Conservation (phyloP, 1,139 yeast species). For the Magnusiomyces paraingens region DNA sequence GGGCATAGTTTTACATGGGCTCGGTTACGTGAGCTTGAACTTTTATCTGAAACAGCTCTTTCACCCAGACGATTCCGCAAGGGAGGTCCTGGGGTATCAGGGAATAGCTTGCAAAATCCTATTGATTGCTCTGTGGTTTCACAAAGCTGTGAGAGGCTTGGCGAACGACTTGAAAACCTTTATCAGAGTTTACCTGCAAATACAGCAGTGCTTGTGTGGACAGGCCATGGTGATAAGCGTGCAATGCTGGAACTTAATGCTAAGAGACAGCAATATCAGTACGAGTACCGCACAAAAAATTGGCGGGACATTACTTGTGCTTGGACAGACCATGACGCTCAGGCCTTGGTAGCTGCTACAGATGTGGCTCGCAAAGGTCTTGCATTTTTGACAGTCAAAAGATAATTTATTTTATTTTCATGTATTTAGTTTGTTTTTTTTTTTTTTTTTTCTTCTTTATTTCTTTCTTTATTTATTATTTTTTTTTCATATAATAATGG, state of each 20-base stretch:
- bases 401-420: no score
- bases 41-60: constrained; percentile 22
- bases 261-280: constrained; percentile 38
- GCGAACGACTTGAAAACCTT: constrained; percentile 43
- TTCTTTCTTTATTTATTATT: not conserved
- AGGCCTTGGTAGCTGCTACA: constrained; percentile 38
- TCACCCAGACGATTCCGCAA: not conserved
- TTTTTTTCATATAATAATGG: not conserved
- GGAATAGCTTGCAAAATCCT: constrained; percentile 20
- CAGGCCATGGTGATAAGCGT: constrained; percentile 58
- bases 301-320: constrained; percentile 41
- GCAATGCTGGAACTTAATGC: constrained; percentile 46
- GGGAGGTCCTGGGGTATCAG: constrained; percentile 20
- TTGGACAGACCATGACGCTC: constrained; percentile 50
- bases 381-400: constrained; percentile 36
- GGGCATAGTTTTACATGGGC: constrained; percentile 46
- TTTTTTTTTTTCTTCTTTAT: no score
- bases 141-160: constrained; percentile 33
- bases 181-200: constrained; percentile 50
- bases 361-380: constrained; percentile 39
- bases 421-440: no score
- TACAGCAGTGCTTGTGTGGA: constrained; percentile 53
- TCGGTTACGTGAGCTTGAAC: constrained; percentile 55
- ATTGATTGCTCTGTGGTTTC: constrained; percentile 13
- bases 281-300: constrained; percentile 39